Percentiles rank a stretch among this genome's conserved stretches.
Conservation (phyloP, 768 basidiomycete genomes). For the Lanmaoa rubissima region DNA sequence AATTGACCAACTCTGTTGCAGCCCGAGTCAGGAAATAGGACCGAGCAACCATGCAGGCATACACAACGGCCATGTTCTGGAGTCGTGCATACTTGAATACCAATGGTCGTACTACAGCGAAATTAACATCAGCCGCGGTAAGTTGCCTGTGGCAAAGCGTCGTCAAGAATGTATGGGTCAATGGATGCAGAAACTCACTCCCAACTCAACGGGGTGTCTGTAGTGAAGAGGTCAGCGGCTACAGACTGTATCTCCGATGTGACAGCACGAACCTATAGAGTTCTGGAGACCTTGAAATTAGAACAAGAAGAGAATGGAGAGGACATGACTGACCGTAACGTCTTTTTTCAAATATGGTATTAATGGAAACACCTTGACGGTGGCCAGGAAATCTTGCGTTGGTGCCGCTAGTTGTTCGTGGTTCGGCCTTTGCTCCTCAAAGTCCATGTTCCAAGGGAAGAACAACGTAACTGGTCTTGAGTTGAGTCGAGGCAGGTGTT, state of each 20-base stretch:
- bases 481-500: background rate
- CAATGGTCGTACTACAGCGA: conserved; percentile 72
- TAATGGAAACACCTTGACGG: conserved; percentile 77
- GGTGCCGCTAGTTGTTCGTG: conserved; percentile 46
- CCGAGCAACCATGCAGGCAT: conserved; percentile 73
- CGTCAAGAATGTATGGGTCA: background rate
- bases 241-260: background rate
- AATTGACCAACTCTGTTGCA: conserved; percentile 71
- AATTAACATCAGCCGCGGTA: conserved; percentile 81
- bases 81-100: conserved; percentile 77
- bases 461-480: conserved; percentile 1
- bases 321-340: conserved; percentile 50
- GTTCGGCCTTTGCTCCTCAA: conserved; percentile 27
- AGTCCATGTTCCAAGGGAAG: conserved; percentile 31
- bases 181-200: conserved; percentile 50
- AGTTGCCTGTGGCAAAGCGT: conserved; percentile 53
- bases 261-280: conserved; percentile 27
- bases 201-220: conserved; percentile 76
- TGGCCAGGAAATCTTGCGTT: conserved; percentile 53
- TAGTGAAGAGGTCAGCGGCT: background rate
- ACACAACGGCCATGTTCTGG: conserved; percentile 71
- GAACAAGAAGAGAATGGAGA: conserved; percentile 14
- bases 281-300: conserved; percentile 15
- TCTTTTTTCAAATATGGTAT: conserved; percentile 72
- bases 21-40: conserved; percentile 75